phyloP scores from a whole-genome alignment of 352 stramenopile genomes.

The Globisporangium spiculum region DNA sequence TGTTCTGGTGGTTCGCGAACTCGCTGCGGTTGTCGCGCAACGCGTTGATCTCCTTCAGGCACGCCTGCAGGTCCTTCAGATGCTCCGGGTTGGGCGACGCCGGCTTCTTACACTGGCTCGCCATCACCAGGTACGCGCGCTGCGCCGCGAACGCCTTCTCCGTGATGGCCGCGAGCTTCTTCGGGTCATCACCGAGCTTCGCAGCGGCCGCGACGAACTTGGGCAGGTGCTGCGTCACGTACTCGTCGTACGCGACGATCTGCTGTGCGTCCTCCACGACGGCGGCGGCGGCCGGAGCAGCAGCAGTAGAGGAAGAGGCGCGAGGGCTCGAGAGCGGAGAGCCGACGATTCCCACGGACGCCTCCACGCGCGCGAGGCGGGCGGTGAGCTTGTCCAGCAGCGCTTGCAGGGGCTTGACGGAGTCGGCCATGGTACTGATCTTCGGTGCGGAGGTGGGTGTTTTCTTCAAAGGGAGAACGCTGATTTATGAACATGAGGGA shows the following conservation, averaged over 20 bases:
- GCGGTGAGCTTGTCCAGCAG: constrained; percentile 77
- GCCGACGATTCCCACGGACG: constrained; percentile 55
- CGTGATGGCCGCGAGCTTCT: constrained; percentile 82
- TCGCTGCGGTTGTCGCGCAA: constrained; percentile 81
- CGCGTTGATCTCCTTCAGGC: constrained; percentile 77
- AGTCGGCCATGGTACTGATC: constrained; percentile 38
- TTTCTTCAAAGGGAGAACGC: neutral
- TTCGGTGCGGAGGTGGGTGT: constrained; percentile 8
- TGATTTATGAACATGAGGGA: neutral
- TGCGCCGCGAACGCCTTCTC: constrained; percentile 87
- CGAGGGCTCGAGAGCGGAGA: constrained; percentile 18
- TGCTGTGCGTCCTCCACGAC: constrained; percentile 50
- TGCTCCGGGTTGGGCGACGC: constrained; percentile 62
- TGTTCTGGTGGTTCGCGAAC: constrained; percentile 86
- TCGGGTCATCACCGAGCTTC: constrained; percentile 82
- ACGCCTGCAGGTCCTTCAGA: constrained; percentile 69
- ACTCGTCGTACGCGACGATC: constrained; percentile 91
- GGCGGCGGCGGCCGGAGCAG: constrained; percentile 17
- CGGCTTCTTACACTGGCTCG: constrained; percentile 92
- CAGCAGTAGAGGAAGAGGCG: neutral
- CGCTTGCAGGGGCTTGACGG: constrained; percentile 77
- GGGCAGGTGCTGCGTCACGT: constrained; percentile 72
- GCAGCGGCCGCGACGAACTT: constrained; percentile 76
- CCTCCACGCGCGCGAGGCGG: constrained; percentile 81
- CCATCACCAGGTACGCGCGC: constrained; percentile 91